Percentiles rank a stretch among this genome's conserved stretches.
These are phyloP conservation scores for Thielaviopsis euricoi DNA, from an alignment of 2,329 filamentous ascomycete species.

Conservation along the genomic window DNA sequence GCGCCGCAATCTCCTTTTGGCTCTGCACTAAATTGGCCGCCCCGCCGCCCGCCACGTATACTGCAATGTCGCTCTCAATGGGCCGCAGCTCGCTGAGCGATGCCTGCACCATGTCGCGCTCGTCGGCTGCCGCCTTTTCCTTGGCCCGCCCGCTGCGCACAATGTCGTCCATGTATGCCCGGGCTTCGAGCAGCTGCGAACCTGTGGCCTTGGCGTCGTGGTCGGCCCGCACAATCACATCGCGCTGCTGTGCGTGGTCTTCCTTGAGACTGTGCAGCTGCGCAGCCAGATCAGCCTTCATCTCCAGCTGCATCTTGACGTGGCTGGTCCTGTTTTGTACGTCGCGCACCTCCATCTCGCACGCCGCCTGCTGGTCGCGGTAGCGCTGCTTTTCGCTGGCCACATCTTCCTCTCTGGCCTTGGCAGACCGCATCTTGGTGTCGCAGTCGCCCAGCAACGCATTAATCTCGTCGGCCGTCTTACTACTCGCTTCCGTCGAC, in stretches of 20 bases:
- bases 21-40: slow-evolving; percentile 53
- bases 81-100: slow-evolving; percentile 63
- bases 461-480: slow-evolving; percentile 63
- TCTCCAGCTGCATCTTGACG: slow-evolving; percentile 60
- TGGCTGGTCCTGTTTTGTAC: slow-evolving; percentile 54
- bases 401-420: slow-evolving; percentile 48
- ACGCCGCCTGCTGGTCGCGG: slow-evolving; percentile 46
- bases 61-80: slow-evolving; percentile 60
- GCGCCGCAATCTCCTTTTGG: slow-evolving; percentile 47
- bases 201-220: slow-evolving; percentile 55
- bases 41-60: slow-evolving; percentile 63
- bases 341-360: slow-evolving; percentile 67
- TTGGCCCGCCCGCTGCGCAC: slow-evolving; percentile 52
- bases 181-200: slow-evolving; percentile 60
- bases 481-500: too few relatives aligned
- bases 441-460: slow-evolving; percentile 51
- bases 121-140: slow-evolving; percentile 55
- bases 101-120: slow-evolving; percentile 53
- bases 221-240: slow-evolving; percentile 53
- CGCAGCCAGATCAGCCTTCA: slow-evolving; percentile 52
- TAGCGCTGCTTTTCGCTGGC: slow-evolving; percentile 54
- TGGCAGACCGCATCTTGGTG: slow-evolving; percentile 50
- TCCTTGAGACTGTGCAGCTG: slow-evolving; percentile 61
- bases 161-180: slow-evolving; percentile 61
- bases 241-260: slow-evolving; percentile 50